These are phyloP conservation scores for Hippophae rhamnoides DNA, from an alignment of 306 rosid species.

Conservation along the genomic window DNA sequence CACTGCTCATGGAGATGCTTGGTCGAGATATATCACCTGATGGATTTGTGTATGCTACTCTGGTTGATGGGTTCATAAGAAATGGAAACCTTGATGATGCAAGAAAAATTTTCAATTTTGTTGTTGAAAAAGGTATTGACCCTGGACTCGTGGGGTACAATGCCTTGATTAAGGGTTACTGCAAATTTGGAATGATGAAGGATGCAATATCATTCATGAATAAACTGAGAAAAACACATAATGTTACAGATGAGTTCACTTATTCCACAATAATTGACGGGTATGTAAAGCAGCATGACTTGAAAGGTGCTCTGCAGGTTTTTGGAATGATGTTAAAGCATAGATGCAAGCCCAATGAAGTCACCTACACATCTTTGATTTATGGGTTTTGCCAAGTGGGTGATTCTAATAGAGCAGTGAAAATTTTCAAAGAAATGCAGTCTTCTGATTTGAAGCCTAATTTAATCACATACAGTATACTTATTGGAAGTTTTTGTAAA, in stretches of 20 bases:
- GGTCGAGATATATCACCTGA: slow-evolving; percentile 55
- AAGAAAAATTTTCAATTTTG: slow-evolving; percentile 37
- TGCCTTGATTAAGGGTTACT: slow-evolving; percentile 78
- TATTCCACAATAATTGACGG: slow-evolving; percentile 77
- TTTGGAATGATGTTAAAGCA: slow-evolving; percentile 60
- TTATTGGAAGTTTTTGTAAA: slow-evolving; percentile 63
- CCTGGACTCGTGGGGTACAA: slow-evolving; percentile 68
- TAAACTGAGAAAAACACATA: slow-evolving; percentile 37
- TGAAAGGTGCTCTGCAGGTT: slow-evolving; percentile 44
- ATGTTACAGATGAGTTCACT: slow-evolving; percentile 56
- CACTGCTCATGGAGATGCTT: slow-evolving; percentile 66
- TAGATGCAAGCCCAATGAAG: slow-evolving; percentile 59
- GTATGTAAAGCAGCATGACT: slow-evolving; percentile 52
- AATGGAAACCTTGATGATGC: slow-evolving; percentile 53
- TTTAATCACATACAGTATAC: slow-evolving; percentile 63
- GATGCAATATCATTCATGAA: slow-evolving; percentile 47
- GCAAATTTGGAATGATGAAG: slow-evolving; percentile 63
- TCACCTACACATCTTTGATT: slow-evolving; percentile 66
- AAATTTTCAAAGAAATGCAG: slow-evolving; percentile 44
- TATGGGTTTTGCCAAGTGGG: slow-evolving; percentile 56
- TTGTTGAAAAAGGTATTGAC: slow-evolving; percentile 38
- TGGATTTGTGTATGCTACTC: slow-evolving; percentile 61
- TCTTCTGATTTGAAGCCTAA: slow-evolving; percentile 59
- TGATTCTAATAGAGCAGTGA: slow-evolving; percentile 48
- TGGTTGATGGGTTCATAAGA: slow-evolving; percentile 66